These are phyloP conservation scores for Anthracocystis panici-leucophaei DNA, from an alignment of 1,284 basidiomycete genomes.

Conservation along the genomic window DNA sequence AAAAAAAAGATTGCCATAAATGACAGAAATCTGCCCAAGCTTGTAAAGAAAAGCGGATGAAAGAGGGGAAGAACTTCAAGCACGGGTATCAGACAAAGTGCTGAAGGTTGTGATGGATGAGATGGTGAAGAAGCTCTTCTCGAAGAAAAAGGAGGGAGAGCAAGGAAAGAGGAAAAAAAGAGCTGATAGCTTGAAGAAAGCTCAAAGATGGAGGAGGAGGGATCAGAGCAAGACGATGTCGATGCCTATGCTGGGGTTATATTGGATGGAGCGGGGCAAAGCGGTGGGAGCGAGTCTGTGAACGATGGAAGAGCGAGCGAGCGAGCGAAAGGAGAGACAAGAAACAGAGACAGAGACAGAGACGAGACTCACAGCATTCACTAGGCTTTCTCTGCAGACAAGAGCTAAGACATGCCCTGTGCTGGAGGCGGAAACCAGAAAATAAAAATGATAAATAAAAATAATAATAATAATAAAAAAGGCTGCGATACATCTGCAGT, in stretches of 20 bases:
- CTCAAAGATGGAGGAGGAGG: neutral
- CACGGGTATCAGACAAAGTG: slow-evolving; percentile 36
- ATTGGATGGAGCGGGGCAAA: slow-evolving; percentile 32
- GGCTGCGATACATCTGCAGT: slow-evolving; percentile 1
- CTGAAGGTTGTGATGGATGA: neutral
- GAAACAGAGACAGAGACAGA: neutral
- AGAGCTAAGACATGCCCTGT: too few relatives aligned
- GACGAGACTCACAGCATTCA: neutral
- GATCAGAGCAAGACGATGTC: slow-evolving; percentile 1
- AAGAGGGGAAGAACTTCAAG: slow-evolving; percentile 13
- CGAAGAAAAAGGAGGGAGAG: slow-evolving; percentile 3
- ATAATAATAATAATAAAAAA: too few relatives aligned
- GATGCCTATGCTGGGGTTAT: slow-evolving; percentile 6
- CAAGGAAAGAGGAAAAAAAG: slow-evolving; percentile 1
- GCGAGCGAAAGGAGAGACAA: too few relatives aligned
- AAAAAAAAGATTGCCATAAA: neutral
- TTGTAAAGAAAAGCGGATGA: too few relatives aligned
- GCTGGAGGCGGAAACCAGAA: neutral
- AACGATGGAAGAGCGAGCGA: neutral
- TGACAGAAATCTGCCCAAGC: too few relatives aligned
- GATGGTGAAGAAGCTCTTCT: slow-evolving; percentile 9
- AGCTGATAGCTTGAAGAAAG: slow-evolving; percentile 6
- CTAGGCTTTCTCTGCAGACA: neutral
- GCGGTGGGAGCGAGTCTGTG: slow-evolving; percentile 1
- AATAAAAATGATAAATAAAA: too few relatives aligned